These are phyloP conservation scores for Cytospora leucostoma DNA, from an alignment of 2,329 filamentous ascomycete genomes.

Conservation along the genomic window DNA sequence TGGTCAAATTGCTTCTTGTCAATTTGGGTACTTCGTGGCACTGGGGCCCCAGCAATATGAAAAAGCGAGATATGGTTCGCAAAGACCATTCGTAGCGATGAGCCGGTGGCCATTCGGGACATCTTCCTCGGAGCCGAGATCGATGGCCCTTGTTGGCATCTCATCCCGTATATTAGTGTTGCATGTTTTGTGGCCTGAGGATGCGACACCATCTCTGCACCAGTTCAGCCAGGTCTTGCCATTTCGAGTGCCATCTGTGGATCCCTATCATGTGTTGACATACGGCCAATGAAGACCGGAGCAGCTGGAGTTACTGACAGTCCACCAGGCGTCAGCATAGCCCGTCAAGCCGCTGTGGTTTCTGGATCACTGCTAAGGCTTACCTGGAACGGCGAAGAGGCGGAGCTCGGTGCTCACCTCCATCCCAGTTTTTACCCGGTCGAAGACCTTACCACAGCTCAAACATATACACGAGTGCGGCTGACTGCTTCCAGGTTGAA, in stretches of 20 bases:
- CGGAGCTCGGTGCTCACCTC: neutral
- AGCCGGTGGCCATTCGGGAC: neutral
- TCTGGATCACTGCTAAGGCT: neutral
- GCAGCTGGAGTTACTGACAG: neutral
- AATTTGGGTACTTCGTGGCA: neutral
- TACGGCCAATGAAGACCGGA: neutral
- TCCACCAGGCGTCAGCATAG: neutral
- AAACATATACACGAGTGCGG: neutral
- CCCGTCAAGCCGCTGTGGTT: neutral
- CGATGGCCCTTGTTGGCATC: neutral
- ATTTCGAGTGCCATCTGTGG: neutral
- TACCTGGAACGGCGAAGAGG: neutral
- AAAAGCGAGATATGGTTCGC: neutral
- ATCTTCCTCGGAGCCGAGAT: neutral
- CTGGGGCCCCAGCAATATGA: neutral
- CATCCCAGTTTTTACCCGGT: neutral
- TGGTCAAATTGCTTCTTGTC: neutral
- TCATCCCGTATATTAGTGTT: neutral
- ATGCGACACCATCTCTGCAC: neutral
- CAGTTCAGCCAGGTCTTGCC: neutral
- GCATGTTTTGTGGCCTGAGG: neutral
- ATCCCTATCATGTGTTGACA: neutral
- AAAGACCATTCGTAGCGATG: neutral
- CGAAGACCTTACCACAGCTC: neutral
- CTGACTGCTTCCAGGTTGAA: neutral